Evolutionary conservation across 305 asterid genomes (phyloP).

Genomic region (Solanum hybrid): DNA sequence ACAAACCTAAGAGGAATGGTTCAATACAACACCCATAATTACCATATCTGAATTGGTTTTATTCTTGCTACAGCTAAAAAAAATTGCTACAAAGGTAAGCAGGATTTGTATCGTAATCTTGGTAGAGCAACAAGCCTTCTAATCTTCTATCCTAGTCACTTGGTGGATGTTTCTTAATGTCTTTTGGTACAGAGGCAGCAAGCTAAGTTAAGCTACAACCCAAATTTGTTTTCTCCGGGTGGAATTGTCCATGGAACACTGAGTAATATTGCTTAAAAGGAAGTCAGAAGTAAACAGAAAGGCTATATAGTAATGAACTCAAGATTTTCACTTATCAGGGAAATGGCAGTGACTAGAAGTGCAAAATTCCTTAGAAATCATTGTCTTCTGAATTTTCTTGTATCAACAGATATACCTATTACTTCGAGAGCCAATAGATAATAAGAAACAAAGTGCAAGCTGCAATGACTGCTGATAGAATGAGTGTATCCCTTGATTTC

Average conservation of each 20-base stretch:
- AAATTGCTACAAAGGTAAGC: neutral
- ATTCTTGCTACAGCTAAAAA: neutral
- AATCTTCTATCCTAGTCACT: neutral
- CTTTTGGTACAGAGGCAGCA: neutral
- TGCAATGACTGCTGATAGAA: slow-evolving; percentile 86
- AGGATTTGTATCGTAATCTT: neutral
- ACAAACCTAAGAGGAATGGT: neutral
- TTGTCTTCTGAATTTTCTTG: neutral
- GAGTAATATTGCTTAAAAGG: neutral
- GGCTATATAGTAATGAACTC: neutral
- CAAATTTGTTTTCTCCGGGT: neutral
- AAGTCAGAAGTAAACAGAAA: neutral
- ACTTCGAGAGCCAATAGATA: slow-evolving; percentile 90
- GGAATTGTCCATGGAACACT: neutral
- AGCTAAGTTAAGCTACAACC: neutral
- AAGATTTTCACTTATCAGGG: neutral
- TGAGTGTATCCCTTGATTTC: slow-evolving; percentile 80
- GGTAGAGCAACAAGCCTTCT: neutral
- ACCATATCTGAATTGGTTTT: neutral
- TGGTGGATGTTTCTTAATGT: neutral
- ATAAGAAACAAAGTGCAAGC: slow-evolving; percentile 91
- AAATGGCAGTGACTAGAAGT: neutral
- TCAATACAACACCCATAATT: neutral
- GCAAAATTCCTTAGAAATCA: slow-evolving; percentile 10
- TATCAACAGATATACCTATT: slow-evolving; percentile 4